phyloP scores from a whole-genome alignment of 1,284 basidiomycete species.

The Boletus calvinii region DNA sequence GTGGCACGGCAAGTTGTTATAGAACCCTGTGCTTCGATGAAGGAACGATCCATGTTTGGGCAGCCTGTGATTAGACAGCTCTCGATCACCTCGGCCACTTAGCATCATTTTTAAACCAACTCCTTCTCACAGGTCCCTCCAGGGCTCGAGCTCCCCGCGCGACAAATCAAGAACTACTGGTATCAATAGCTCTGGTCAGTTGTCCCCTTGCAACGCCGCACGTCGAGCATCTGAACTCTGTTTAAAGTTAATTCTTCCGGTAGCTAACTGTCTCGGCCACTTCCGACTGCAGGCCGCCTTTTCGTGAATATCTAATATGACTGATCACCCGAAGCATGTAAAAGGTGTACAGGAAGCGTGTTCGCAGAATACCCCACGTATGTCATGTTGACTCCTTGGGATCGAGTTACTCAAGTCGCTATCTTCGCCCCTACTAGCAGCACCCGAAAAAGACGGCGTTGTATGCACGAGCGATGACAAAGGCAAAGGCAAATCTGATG shows the following conservation, averaged over 20 bases:
- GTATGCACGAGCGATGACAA: slow-evolving; percentile 3
- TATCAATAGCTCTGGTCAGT: slow-evolving; percentile 12
- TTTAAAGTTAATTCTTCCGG: not conserved
- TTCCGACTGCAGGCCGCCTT: not conserved
- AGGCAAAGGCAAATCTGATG: slow-evolving; percentile 8
- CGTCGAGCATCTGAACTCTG: not conserved
- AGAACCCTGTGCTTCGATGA: not conserved
- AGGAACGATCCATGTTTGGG: slow-evolving; percentile 16
- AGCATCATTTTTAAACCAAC: slow-evolving; percentile 2
- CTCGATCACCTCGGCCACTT: not conserved
- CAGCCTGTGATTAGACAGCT: not conserved
- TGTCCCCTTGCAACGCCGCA: not conserved
- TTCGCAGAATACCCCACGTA: slow-evolving; percentile 16
- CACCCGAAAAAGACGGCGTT: not conserved
- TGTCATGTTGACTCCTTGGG: slow-evolving; percentile 3
- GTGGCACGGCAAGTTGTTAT: not conserved
- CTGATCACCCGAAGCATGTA: not conserved
- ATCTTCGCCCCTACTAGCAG: slow-evolving; percentile 1
- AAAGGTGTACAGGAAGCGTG: slow-evolving; percentile 1
- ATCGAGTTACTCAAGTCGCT: not conserved
- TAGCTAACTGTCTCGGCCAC: not conserved
- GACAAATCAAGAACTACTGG: slow-evolving; percentile 3
- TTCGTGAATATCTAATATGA: slow-evolving; percentile 1
- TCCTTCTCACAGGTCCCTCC: not conserved
- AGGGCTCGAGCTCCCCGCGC: not conserved